Percentiles rank a stretch among this genome's conserved stretches.
Conservation (phyloP, 495 filamentous ascomycete genomes). For the Venustampulla echinocandica region DNA sequence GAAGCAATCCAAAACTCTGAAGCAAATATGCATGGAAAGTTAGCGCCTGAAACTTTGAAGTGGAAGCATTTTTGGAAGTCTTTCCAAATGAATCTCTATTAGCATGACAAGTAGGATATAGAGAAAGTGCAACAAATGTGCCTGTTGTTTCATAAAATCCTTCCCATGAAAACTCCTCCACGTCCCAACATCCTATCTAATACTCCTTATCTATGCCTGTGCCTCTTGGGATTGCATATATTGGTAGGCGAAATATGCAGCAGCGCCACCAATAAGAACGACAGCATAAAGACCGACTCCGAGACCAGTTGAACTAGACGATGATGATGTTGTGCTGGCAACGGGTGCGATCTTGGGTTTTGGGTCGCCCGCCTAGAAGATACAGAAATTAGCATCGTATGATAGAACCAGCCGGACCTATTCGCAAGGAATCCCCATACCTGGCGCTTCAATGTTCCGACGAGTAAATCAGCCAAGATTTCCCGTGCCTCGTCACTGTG, state of each 20-base stretch:
- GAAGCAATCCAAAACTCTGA: too few relatives aligned
- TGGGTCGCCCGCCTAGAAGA: slow-evolving; percentile 72
- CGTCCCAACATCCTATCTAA: neutral
- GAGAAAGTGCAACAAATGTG: slow-evolving; percentile 9
- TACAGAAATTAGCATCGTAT: slow-evolving; percentile 3
- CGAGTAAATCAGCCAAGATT: slow-evolving; percentile 70
- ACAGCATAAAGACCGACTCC: slow-evolving; percentile 79
- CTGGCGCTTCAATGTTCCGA: slow-evolving; percentile 77
- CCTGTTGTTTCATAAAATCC: neutral
- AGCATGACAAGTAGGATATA: neutral
- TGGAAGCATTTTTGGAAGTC: too few relatives aligned
- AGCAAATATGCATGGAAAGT: too few relatives aligned
- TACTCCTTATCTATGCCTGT: slow-evolving; percentile 20
- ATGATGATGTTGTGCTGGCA: slow-evolving; percentile 36
- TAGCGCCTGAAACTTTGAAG: too few relatives aligned
- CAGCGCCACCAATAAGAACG: slow-evolving; percentile 63
- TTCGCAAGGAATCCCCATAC: slow-evolving; percentile 44
- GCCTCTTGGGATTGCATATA: slow-evolving; percentile 62
- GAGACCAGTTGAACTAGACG: slow-evolving; percentile 48
- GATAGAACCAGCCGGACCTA: slow-evolving; percentile 5
- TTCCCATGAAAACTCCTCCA: neutral
- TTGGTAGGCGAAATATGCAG: slow-evolving; percentile 80
- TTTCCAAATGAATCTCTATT: neutral
- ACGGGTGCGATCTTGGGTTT: slow-evolving; percentile 48
- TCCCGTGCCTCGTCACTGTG: slow-evolving; percentile 98